Base-by-base conservation (phyloP, 2,329 filamentous ascomycete species). In the Alternaria sp. region DNA sequence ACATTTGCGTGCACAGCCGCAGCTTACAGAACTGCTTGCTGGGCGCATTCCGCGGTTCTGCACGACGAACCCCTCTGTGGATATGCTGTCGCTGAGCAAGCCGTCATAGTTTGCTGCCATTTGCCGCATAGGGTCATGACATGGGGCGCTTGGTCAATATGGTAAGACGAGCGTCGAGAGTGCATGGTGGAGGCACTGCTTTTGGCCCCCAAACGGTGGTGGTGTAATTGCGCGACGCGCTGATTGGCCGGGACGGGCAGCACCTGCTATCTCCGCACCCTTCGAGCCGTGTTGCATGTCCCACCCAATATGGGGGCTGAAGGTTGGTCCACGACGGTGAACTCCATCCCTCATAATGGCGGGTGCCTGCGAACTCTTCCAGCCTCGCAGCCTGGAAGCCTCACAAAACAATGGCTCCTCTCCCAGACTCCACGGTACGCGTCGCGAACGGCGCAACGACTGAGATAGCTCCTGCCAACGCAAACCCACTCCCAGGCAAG, bases 291-390 rank as follows among this genome's bases (percentile, higher is more conserved):
- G 43, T 42, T 57, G 60, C 51, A 61, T 62, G 53, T 62, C 28
- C 57, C 62, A 51, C 56, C 57, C 67, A 56, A 63, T 56, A 66
- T 74, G 64, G 74, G 72, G 74, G 73, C 73, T 67, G 68, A 72
- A 68, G 61, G 57, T 18, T 30, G 51, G 43, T 34, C 18, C 44
- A 16, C 22, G 28, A n/a, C 26, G n/a, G 52, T 47, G 57, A 67
- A 66, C 59, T 39, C 54, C 46, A 48, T 53, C 38, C 26, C 32
- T 62, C 49, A 66, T 49, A 41, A 66, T 68, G 64, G 60, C 34
- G 11, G 30, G 42, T 54, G 43, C 43, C 60, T 66, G 65, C 63
- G 60, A 73, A 69, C 63, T 42, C 54, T 47, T 52, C 34, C 57
- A 61, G 53, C 56, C 61, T 63, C 59, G 62, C 39, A 60, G 30